Conservation (phyloP, 2,329 filamentous ascomycete species). For the Cercospora beticola region DNA sequence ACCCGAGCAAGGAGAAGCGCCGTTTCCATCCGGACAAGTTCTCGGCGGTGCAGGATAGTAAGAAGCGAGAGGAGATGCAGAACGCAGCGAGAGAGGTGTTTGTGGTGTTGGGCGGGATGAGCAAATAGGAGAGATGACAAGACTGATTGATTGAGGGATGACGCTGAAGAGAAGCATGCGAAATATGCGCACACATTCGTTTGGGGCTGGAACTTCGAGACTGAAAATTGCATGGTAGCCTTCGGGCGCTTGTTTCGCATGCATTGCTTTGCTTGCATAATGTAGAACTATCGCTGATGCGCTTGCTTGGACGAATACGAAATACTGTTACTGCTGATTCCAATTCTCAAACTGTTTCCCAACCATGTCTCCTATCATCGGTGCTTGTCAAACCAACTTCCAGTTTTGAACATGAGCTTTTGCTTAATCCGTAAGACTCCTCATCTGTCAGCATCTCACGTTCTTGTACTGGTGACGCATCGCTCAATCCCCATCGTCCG, state of each 20-base stretch:
- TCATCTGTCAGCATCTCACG: background rate
- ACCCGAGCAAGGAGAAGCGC: constrained; percentile 9
- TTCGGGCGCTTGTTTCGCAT: background rate
- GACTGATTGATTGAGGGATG: background rate
- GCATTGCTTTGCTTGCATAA: background rate
- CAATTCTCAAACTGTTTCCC: background rate
- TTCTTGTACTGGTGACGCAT: background rate
- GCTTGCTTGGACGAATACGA: background rate
- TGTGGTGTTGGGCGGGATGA: constrained; percentile 20
- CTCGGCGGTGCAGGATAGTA: constrained; percentile 2
- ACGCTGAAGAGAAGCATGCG: background rate
- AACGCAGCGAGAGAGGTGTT: constrained; percentile 24
- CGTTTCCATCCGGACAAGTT: constrained; percentile 23
- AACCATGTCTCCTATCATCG: background rate
- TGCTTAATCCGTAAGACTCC: background rate
- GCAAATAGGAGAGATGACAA: background rate
- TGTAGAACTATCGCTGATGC: background rate
- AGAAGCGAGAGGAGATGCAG: constrained; percentile 8
- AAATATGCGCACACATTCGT: background rate
- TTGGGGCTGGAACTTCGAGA: background rate
- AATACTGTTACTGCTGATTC: background rate
- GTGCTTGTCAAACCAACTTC: background rate
- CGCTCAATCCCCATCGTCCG: background rate
- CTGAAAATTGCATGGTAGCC: background rate
- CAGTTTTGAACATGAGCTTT: background rate